Evolutionary conservation across 2,329 filamentous ascomycete genomes (phyloP).

Genomic region (Xylaria multiplex): DNA sequence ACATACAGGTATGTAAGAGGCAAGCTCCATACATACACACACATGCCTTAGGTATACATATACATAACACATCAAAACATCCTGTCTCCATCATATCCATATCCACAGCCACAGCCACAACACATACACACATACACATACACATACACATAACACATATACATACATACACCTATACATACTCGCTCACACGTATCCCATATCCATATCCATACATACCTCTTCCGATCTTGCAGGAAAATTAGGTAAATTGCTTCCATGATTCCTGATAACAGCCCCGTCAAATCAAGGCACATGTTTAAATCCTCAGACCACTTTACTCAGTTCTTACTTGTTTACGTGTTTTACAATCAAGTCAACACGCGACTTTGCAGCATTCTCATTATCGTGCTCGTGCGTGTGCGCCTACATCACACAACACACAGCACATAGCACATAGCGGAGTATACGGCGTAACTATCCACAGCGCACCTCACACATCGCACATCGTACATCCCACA

Average conservation of each 20-base stretch:
- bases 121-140: not conserved
- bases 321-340: slow-evolving; percentile 4
- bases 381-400: slow-evolving; percentile 7
- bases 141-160: not conserved
- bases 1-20: not conserved
- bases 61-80: not conserved
- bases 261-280: slow-evolving; percentile 5
- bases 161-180: slow-evolving; percentile 2
- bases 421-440: no score
- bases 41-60: not conserved
- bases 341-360: slow-evolving; percentile 20
- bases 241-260: slow-evolving; percentile 1
- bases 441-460: no score
- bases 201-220: not conserved
- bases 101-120: not conserved
- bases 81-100: no score
- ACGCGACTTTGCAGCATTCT: slow-evolving; percentile 15
- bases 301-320: slow-evolving; percentile 17
- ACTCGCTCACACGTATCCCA: not conserved
- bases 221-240: slow-evolving; percentile 2
- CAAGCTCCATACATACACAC: not conserved
- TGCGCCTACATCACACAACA: not conserved
- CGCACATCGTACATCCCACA: no score
- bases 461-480: no score
- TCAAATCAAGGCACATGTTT: slow-evolving; percentile 26